Base-by-base conservation (phyloP, 345 rosid species). In the Nasturtium officinale region DNA sequence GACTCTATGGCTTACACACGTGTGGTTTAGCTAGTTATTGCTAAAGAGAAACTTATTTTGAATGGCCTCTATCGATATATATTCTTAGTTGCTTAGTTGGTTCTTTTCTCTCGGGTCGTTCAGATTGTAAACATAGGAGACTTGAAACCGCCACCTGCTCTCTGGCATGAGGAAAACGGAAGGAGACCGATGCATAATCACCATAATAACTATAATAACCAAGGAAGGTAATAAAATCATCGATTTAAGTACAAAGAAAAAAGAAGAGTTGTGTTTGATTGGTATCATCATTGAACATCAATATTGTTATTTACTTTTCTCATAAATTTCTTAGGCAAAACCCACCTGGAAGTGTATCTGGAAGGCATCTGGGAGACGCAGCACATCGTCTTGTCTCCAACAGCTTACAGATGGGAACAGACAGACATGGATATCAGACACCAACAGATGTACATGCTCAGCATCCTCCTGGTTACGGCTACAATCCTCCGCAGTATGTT, bases 161-260 rank as follows among this genome's bases (percentile, higher is more conserved):
- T 96, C 70, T 96, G 99, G 99, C 99, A 96, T 65, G 97, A 92
- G 73, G 97, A 92, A 9, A 72, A 80, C 51, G 86, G 92, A 55
- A 83, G 89, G 81, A 83, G 83, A 75, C 90, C 90, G 5, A 81
- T 80, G 86, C 83, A 81, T 68, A 82, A 71, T 72, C 77, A 82
- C 32, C 26, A 45, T 45, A 45, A 45, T 45, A 45, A 45, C 17
- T 2, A 45, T 16, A n/a, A 45, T 7, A 80, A 83, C 60, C 77
- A 77, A 7, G 77, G 77, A 43, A 71, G 80, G 80, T 71, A 77
- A 75, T 53, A 72, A 7, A 17, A 65, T 33, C 45, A 30, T 76
- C n/a, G 3, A 55, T 29, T 33, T 30, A 43, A 43, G 58, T 12
- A 45, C 50, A 7, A n/a, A 30, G 5, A 18, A 38, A 30, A 9